Percentiles rank a stretch among this genome's conserved stretches.
These are phyloP conservation scores for Yarrowia porcina DNA, from an alignment of 805 yeast species.

Conservation along the genomic window DNA sequence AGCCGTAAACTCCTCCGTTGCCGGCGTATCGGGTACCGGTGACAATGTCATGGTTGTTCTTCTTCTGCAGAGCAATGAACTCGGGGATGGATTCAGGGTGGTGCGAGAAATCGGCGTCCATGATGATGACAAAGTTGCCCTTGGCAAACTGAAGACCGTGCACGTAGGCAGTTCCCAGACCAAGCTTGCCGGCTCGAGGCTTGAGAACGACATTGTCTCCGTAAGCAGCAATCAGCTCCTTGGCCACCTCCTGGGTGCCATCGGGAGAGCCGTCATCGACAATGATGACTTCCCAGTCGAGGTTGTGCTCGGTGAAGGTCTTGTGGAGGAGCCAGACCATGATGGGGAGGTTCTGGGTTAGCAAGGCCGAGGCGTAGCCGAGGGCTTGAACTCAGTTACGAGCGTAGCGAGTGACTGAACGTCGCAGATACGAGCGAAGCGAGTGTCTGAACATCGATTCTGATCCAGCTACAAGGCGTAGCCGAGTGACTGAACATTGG, in stretches of 20 bases:
- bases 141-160: constrained; percentile 69
- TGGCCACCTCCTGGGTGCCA: constrained; percentile 73
- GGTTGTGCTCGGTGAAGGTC: constrained; percentile 53
- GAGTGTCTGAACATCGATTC: too few relatives aligned
- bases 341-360: constrained; percentile 53
- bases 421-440: neutral
- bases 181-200: constrained; percentile 74
- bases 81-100: constrained; percentile 77
- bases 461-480: too few relatives aligned
- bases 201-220: constrained; percentile 64
- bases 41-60: constrained; percentile 42
- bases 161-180: constrained; percentile 76
- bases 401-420: neutral
- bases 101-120: constrained; percentile 84
- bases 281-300: constrained; percentile 73
- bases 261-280: constrained; percentile 81
- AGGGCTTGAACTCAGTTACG: too few relatives aligned
- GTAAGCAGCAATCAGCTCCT: constrained; percentile 44
- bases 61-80: constrained; percentile 60
- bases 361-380: too few relatives aligned
- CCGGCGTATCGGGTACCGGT: constrained; percentile 70
- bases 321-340: constrained; percentile 65
- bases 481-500: too few relatives aligned
- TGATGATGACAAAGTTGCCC: constrained; percentile 72
- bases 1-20: constrained; percentile 77